Conservation (phyloP, 352 stramenopile species). For the Phytophthora brassicae region DNA sequence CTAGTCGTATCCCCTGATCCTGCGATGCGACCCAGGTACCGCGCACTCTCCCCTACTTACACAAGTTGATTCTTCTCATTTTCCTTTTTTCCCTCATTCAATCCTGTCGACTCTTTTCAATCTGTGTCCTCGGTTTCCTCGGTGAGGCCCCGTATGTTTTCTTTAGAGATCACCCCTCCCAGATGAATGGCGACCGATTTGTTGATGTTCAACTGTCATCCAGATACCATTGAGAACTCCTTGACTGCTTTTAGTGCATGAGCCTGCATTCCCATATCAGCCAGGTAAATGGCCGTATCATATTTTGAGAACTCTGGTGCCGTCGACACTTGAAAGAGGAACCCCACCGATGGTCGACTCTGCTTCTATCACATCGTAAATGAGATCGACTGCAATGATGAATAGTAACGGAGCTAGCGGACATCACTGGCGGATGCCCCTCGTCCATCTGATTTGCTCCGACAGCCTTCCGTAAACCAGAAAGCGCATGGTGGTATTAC, state of each 20-base stretch:
- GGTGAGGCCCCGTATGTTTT: too few species aligned
- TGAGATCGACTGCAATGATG: background rate
- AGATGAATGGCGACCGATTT: conserved; percentile 3
- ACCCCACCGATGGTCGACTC: background rate
- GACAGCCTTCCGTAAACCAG: conserved; percentile 1
- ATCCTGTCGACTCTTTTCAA: too few species aligned
- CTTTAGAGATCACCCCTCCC: too few species aligned
- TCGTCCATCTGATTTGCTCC: background rate
- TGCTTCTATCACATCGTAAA: background rate
- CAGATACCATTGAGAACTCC: background rate
- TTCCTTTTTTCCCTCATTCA: too few species aligned
- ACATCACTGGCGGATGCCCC: conserved; percentile 7
- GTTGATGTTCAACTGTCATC: background rate
- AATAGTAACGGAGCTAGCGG: background rate
- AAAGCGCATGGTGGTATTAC: background rate
- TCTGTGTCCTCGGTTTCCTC: too few species aligned
- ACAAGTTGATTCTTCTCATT: too few species aligned
- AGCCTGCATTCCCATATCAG: background rate
- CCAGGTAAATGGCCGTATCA: conserved; percentile 1
- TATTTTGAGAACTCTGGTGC: background rate
- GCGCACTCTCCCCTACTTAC: too few species aligned
- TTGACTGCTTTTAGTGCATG: background rate
- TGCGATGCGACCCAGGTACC: too few species aligned
- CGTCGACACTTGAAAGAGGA: background rate
- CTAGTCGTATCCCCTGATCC: too few species aligned